phyloP scores from a whole-genome alignment of 176 grass and related monocot species.

The Bromus sterilis region DNA sequence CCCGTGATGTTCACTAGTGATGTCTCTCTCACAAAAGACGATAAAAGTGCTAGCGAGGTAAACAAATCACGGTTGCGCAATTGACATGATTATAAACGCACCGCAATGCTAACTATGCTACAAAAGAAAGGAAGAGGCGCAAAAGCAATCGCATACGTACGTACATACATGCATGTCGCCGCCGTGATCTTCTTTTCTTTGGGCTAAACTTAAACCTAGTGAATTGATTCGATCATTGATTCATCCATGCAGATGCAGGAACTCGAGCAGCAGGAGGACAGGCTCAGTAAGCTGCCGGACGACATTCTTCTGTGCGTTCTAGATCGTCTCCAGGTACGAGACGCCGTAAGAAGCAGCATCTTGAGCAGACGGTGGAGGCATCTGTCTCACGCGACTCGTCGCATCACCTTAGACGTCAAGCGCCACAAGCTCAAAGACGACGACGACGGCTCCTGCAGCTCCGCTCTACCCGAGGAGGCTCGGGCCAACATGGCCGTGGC shows the following conservation, averaged over 20 bases:
- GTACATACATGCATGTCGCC: no score
- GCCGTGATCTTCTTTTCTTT: no score
- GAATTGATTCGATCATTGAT: not conserved
- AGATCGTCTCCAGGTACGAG: not conserved
- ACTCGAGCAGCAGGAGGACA: not conserved
- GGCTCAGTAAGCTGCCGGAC: not conserved
- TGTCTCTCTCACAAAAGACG: no score
- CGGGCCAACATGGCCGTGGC: not conserved
- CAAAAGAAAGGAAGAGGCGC: no score
- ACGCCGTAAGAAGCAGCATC: not conserved
- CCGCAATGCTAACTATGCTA: no score
- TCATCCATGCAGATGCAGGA: not conserved
- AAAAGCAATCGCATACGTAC: no score
- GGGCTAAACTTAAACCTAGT: no score
- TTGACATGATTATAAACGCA: no score
- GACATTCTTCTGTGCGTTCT: not conserved
- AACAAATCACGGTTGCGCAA: no score
- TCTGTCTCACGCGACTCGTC: not conserved
- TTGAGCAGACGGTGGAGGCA: conserved; percentile 9
- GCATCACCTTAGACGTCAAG: not conserved
- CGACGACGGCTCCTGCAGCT: not conserved
- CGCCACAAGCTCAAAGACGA: not conserved
- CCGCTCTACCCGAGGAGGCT: not conserved
- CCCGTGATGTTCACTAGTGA: no score
- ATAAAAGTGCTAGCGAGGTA: no score